A percentile compares a stretch with the other conserved stretches of the same genome.
These are phyloP conservation scores for Huntiella abstrusa DNA, from an alignment of 2,329 filamentous ascomycete genomes.

Conservation along the genomic window DNA sequence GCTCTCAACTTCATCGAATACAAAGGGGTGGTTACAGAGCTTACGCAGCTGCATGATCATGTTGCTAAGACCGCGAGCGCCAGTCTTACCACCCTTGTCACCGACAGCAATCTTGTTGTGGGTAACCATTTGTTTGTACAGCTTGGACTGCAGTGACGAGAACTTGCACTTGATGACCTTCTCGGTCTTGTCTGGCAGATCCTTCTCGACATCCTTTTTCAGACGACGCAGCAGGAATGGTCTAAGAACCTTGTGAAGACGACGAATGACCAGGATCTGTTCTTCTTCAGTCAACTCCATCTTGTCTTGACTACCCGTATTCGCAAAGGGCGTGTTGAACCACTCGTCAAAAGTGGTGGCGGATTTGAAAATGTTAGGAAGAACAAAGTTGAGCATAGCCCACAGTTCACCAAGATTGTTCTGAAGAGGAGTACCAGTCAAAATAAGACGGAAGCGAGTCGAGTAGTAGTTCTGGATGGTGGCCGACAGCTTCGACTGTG, in stretches of 20 bases:
- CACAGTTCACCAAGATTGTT: slow-evolving; percentile 94
- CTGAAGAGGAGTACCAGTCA: slow-evolving; percentile 91
- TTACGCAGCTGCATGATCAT: slow-evolving; percentile 99
- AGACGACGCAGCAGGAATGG: slow-evolving; percentile 95
- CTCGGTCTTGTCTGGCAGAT: slow-evolving; percentile 95
- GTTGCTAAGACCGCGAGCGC: slow-evolving; percentile 87
- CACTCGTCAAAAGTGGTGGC: slow-evolving; percentile 98
- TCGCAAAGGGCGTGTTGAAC: slow-evolving; percentile 99
- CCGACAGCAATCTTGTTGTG: slow-evolving; percentile 89
- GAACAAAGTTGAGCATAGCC: slow-evolving; percentile 95
- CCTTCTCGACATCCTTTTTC: slow-evolving; percentile 99
- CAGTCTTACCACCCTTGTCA: slow-evolving; percentile 89
- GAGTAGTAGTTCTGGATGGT: slow-evolving; percentile 91
- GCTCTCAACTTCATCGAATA: slow-evolving; percentile 94
- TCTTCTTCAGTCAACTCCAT: slow-evolving; percentile 99
- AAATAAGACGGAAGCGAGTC: slow-evolving; percentile 85
- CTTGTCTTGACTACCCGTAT: slow-evolving; percentile 93
- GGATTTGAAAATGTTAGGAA: slow-evolving; percentile 98
- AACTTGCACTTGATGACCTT: slow-evolving; percentile 99
- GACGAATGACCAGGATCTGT: slow-evolving; percentile 90
- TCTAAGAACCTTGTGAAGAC: slow-evolving; percentile 90
- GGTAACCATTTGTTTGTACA: slow-evolving; percentile 95
- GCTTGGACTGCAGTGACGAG: slow-evolving; percentile 75
- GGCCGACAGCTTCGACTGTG: slow-evolving; percentile 83
- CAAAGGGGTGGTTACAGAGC: slow-evolving; percentile 96